Conservation (phyloP, 257 asterid species). For the Nicotiana knightiana region DNA sequence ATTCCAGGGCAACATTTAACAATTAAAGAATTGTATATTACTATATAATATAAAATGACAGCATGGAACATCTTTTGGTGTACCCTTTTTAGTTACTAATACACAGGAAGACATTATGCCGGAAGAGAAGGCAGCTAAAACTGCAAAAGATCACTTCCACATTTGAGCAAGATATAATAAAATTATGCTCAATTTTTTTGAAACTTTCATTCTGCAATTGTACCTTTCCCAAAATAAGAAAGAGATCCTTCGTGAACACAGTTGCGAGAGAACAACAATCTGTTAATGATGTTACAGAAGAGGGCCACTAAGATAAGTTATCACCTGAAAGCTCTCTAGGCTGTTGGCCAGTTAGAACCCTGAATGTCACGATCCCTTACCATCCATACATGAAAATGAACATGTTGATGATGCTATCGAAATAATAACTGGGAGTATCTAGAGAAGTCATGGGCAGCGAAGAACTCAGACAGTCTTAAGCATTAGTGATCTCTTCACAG, state of each 20-base stretch:
- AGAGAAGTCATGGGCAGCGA: not conserved
- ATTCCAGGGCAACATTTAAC: not conserved
- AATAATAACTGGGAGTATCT: not conserved
- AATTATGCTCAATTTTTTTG: not conserved
- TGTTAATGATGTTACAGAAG: slow-evolving; percentile 1
- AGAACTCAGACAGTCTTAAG: not conserved
- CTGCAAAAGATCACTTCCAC: not conserved
- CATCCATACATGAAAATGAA: not conserved
- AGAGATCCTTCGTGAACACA: not conserved
- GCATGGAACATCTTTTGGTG: not conserved
- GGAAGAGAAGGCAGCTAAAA: not conserved
- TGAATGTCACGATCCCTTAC: not conserved
- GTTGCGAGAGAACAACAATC: not conserved
- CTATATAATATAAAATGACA: not conserved
- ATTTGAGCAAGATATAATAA: not conserved
- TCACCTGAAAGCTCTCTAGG: not conserved
- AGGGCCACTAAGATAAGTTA: not conserved
- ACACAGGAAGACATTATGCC: not conserved
- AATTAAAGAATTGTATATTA: not conserved
- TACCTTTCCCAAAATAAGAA: not conserved
- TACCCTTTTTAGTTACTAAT: not conserved
- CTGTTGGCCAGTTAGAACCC: not conserved
- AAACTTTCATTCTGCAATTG: not conserved
- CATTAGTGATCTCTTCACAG: not conserved
- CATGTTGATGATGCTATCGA: not conserved